A percentile compares a stretch with the other conserved stretches of the same genome.
Evolutionary conservation across 371 early-diverging fungal genomes (phyloP).

Genomic region (Apophysomyces sp.): DNA sequence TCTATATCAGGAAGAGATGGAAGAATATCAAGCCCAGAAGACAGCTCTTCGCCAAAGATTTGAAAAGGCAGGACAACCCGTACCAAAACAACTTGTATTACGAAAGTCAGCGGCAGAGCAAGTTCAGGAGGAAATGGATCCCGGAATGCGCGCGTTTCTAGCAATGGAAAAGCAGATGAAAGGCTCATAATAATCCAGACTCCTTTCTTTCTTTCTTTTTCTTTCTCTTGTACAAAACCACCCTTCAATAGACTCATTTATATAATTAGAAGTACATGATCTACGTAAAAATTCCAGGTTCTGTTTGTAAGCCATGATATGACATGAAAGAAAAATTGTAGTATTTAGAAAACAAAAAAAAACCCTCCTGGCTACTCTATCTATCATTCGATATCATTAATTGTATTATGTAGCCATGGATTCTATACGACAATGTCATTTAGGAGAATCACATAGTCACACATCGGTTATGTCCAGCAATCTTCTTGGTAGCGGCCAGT

Average conservation of each 20-base stretch:
- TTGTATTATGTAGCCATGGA: no score
- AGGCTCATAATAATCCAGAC: background rate
- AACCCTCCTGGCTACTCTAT: no score
- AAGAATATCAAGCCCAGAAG: constrained; percentile 30
- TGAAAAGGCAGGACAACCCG: constrained; percentile 16
- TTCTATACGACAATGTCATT: no score
- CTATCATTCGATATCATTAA: no score
- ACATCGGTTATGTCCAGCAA: constrained; percentile 90
- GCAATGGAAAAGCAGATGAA: constrained; percentile 41
- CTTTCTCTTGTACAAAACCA: background rate
- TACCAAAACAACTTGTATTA: constrained; percentile 25
- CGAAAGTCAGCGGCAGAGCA: constrained; percentile 14
- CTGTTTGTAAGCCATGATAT: no score
- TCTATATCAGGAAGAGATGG: constrained; percentile 46
- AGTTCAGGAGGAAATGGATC: constrained; percentile 38
- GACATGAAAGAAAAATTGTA: no score
- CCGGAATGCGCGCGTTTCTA: constrained; percentile 44
- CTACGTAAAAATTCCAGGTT: no score
- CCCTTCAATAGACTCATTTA: no score
- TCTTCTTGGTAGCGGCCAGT: constrained; percentile 92
- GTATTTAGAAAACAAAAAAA: no score
- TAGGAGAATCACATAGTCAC: background rate
- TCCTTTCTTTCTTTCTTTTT: no score
- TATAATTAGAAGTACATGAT: no score
- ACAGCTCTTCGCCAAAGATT: constrained; percentile 22